Conservation (phyloP, 2,329 filamentous ascomycete species). For the Aureobasidium mangrovei region DNA sequence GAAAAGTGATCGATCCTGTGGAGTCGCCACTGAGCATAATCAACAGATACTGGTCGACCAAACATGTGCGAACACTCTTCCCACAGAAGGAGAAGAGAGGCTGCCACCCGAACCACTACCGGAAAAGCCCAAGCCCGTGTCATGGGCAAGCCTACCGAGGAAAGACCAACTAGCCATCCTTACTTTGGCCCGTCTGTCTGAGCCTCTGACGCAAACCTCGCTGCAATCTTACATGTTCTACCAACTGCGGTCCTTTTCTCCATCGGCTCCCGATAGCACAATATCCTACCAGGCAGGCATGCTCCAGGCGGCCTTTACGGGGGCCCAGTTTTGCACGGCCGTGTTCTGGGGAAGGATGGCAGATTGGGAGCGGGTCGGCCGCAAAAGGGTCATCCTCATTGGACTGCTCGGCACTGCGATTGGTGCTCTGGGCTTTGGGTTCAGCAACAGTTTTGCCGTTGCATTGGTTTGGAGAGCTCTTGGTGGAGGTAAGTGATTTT, state of each 20-base stretch:
- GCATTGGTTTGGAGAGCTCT: slow-evolving; percentile 58
- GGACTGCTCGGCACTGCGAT: slow-evolving; percentile 63
- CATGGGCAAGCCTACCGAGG: slow-evolving; percentile 64
- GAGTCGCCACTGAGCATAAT: not conserved
- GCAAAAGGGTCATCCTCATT: slow-evolving; percentile 70
- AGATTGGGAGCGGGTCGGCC: slow-evolving; percentile 53
- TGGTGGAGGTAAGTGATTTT: slow-evolving; percentile 42
- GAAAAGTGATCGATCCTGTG: not conserved
- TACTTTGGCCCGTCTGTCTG: slow-evolving; percentile 68
- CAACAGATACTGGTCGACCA: not conserved
- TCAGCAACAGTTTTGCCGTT: slow-evolving; percentile 52
- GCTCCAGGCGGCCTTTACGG: slow-evolving; percentile 69
- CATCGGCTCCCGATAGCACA: slow-evolving; percentile 46
- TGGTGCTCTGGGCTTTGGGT: slow-evolving; percentile 60
- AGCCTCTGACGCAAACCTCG: slow-evolving; percentile 73
- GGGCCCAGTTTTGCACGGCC: slow-evolving; percentile 72
- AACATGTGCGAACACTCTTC: not conserved
- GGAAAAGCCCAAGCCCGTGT: slow-evolving; percentile 42
- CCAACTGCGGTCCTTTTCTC: slow-evolving; percentile 67
- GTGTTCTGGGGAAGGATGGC: slow-evolving; percentile 71
- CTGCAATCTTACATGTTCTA: slow-evolving; percentile 78
- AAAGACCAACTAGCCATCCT: slow-evolving; percentile 72
- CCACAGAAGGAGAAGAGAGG: slow-evolving; percentile 17
- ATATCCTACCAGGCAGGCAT: slow-evolving; percentile 72
- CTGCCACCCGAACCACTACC: not conserved